phyloP scores from a whole-genome alignment of 352 stramenopile species.

The Phytophthora brassicae region DNA sequence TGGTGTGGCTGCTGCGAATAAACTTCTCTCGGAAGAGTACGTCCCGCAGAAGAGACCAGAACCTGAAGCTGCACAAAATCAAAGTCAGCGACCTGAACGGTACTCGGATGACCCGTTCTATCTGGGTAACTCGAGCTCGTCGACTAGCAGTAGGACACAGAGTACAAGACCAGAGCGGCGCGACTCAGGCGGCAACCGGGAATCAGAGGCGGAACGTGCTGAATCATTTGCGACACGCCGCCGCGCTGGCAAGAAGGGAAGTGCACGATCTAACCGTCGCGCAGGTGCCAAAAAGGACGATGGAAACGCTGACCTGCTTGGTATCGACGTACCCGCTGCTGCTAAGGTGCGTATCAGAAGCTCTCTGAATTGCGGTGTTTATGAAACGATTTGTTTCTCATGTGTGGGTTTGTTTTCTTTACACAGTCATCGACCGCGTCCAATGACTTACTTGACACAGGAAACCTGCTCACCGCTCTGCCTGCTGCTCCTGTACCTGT shows the following conservation, averaged over 20 bases:
- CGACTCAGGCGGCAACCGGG: constrained; percentile 25
- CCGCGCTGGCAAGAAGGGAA: constrained; percentile 68
- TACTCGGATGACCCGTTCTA: constrained; percentile 84
- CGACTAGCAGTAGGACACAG: constrained; percentile 43
- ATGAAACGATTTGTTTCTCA: constrained; percentile 15
- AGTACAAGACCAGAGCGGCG: constrained; percentile 42
- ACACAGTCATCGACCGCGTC: constrained; percentile 31
- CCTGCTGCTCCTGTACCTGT: constrained; percentile 35
- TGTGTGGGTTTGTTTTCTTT: background rate
- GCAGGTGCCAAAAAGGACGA: constrained; percentile 53
- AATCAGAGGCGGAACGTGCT: constrained; percentile 47
- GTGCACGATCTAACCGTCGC: constrained; percentile 44
- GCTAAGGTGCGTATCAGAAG: constrained; percentile 28
- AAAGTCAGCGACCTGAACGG: constrained; percentile 48
- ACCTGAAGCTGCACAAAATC: constrained; percentile 22
- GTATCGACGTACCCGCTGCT: constrained; percentile 44
- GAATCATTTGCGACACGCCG: constrained; percentile 74
- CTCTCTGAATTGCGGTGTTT: background rate
- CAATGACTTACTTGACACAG: constrained; percentile 51
- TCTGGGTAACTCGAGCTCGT: constrained; percentile 48
- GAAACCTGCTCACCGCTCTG: constrained; percentile 46
- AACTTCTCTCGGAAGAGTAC: constrained; percentile 82
- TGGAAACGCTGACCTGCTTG: constrained; percentile 57
- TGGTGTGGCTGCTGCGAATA: constrained; percentile 71
- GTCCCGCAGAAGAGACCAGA: constrained; percentile 56